phyloP scores from a whole-genome alignment of 164 flowering plant species.

The Tinospora cordifolia region DNA sequence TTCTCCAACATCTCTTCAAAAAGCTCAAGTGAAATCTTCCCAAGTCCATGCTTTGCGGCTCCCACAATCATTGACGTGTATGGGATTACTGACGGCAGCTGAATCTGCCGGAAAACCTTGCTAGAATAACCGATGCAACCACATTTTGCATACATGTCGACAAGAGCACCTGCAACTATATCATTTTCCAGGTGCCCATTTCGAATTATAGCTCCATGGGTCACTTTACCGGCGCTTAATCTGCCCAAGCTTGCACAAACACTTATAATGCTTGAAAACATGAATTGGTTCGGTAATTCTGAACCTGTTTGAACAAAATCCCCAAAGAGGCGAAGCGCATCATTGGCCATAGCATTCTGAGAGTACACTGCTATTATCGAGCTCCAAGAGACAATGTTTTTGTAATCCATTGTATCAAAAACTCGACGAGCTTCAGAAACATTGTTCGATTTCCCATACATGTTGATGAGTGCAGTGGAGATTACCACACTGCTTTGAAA shows the following conservation, averaged over 20 bases:
- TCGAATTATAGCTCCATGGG: conserved; percentile 43
- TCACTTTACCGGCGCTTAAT: conserved; percentile 37
- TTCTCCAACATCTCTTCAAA: conserved; percentile 47
- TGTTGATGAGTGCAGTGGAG: conserved; percentile 47
- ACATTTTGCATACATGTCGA: conserved; percentile 73
- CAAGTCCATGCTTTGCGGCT: conserved; percentile 54
- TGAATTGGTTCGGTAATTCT: conserved; percentile 38
- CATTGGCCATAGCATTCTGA: conserved; percentile 46
- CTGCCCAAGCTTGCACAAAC: conserved; percentile 70
- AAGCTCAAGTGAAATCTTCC: conserved; percentile 37
- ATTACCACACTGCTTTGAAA: conserved; percentile 35
- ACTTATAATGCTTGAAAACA: conserved; percentile 43
- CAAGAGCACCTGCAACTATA: conserved; percentile 47
- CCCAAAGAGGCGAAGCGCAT: conserved; percentile 43
- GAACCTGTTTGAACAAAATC: conserved; percentile 21
- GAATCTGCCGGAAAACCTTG: conserved; percentile 36
- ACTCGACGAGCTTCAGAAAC: conserved; percentile 43
- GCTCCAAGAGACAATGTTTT: conserved; percentile 59
- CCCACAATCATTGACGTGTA: conserved; percentile 55
- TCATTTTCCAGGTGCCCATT: conserved; percentile 32
- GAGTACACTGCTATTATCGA: conserved; percentile 54
- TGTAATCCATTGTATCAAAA: conserved; percentile 42
- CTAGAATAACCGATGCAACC: conserved; percentile 42
- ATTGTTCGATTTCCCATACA: conserved; percentile 66
- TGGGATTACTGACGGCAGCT: conserved; percentile 38